These are phyloP conservation scores for Bacterosira constricta DNA, from an alignment of 108 stramenopile genomes.

Conservation along the genomic window DNA sequence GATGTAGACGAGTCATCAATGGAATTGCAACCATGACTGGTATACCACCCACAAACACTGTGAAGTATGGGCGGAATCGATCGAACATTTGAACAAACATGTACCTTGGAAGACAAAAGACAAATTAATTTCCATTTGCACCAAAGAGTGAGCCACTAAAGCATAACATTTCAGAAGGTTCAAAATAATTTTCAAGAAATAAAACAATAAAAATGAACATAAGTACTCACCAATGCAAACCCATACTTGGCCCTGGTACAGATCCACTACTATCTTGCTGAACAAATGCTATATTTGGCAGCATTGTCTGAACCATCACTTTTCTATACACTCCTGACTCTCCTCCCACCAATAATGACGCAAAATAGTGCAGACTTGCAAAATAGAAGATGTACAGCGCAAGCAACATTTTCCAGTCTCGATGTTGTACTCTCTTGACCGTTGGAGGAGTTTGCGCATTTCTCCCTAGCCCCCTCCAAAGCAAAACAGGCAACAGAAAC, in stretches of 20 bases:
- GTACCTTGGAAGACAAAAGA: slow-evolving; percentile 46
- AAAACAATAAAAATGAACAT: neutral
- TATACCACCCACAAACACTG: slow-evolving; percentile 47
- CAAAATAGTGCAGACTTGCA: slow-evolving; percentile 23
- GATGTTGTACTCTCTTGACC: neutral
- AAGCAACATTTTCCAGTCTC: slow-evolving; percentile 33
- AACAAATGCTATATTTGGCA: slow-evolving; percentile 34
- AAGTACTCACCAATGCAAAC: slow-evolving; percentile 63
- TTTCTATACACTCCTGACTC: slow-evolving; percentile 1
- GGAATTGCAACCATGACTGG: slow-evolving; percentile 67
- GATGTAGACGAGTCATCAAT: slow-evolving; percentile 58
- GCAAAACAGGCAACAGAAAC: slow-evolving; percentile 53
- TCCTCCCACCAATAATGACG: slow-evolving; percentile 40
- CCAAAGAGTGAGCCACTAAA: too few relatives aligned
- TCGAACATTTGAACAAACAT: slow-evolving; percentile 80
- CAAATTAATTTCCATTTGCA: too few relatives aligned
- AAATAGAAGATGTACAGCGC: slow-evolving; percentile 36
- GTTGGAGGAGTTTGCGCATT: neutral
- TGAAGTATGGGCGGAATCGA: slow-evolving; percentile 73
- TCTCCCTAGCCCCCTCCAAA: slow-evolving; percentile 30
- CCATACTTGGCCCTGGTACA: slow-evolving; percentile 61
- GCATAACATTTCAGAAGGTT: too few relatives aligned
- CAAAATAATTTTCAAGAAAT: neutral
- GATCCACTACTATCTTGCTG: slow-evolving; percentile 50
- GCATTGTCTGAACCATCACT: slow-evolving; percentile 15